phyloP scores from a whole-genome alignment of 371 early-diverging fungal species.

The Mucor piriformis region DNA sequence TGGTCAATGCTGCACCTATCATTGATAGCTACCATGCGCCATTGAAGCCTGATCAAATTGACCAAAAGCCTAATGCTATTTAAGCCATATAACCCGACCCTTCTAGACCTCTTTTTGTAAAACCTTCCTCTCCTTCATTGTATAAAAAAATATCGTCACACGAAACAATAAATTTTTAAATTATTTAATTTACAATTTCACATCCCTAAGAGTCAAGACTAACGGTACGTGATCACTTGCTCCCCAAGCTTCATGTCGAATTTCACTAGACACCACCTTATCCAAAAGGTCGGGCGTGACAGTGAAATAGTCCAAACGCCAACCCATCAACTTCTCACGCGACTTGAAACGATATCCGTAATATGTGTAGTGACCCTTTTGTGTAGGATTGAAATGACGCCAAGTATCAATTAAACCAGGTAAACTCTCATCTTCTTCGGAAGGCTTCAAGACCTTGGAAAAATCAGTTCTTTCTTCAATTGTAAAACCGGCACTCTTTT shows the following conservation, averaged over 20 bases:
- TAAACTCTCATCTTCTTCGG: slow-evolving; percentile 26
- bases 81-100: slow-evolving; percentile 2
- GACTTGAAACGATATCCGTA: slow-evolving; percentile 79
- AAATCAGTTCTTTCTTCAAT: slow-evolving; percentile 84
- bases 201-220: slow-evolving; percentile 60
- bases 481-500: slow-evolving; percentile 84
- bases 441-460: slow-evolving; percentile 57
- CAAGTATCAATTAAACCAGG: slow-evolving; percentile 76
- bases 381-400: slow-evolving; percentile 75
- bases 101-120: not conserved
- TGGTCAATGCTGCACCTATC: slow-evolving; percentile 7
- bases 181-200: slow-evolving; percentile 6
- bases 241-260: slow-evolving; percentile 83
- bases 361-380: slow-evolving; percentile 76
- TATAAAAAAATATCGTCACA: not conserved
- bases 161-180: not conserved
- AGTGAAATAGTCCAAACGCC: slow-evolving; percentile 91
- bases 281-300: slow-evolving; percentile 65
- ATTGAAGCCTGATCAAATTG: slow-evolving; percentile 36
- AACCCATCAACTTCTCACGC: slow-evolving; percentile 78
- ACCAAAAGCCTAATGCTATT: slow-evolving; percentile 36
- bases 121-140: not conserved
- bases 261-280: slow-evolving; percentile 66
- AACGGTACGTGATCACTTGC: slow-evolving; percentile 92
- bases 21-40: slow-evolving; percentile 5